A percentile compares a stretch with the other conserved stretches of the same genome.
Evolutionary conservation across 495 filamentous ascomycete genomes (phyloP).

Genomic region (Aspergillus egyptiacus): DNA sequence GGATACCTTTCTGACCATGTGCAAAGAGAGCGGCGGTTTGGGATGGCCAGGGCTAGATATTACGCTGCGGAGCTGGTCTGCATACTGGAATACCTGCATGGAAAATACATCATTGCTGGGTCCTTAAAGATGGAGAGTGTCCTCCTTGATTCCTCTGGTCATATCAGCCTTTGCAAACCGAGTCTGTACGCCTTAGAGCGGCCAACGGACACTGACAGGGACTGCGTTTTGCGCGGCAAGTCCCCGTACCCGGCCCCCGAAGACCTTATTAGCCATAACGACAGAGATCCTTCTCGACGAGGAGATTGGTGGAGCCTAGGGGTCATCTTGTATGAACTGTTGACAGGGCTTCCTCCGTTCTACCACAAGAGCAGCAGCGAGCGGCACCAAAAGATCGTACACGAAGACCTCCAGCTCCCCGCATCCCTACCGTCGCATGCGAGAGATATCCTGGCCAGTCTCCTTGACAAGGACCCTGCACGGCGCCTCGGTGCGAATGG

Average conservation of each 20-base stretch:
- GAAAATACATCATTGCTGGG: constrained; percentile 2
- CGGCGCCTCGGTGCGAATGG: not conserved
- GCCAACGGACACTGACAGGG: not conserved
- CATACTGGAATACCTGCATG: constrained; percentile 10
- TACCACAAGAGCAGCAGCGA: not conserved
- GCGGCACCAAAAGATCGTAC: not conserved
- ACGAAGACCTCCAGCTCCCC: not conserved
- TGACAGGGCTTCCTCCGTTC: not conserved
- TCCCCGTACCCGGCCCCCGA: not conserved
- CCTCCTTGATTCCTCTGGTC: constrained; percentile 7
- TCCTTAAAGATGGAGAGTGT: constrained; percentile 5
- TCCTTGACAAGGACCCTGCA: constrained; percentile 1
- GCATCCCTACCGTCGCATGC: not conserved
- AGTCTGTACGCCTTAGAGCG: not conserved
- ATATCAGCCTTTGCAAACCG: constrained; percentile 7
- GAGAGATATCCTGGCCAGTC: not conserved
- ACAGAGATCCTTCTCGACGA: constrained; percentile 1
- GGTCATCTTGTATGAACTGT: constrained; percentile 3
- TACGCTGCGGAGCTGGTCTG: constrained; percentile 11
- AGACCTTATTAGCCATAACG: not conserved
- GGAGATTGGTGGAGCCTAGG: constrained; percentile 3
- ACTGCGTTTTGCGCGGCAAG: not conserved
- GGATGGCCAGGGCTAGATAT: constrained; percentile 5
- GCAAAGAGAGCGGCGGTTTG: constrained; percentile 8
- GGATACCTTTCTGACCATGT: constrained; percentile 11